Conservation (phyloP, 768 basidiomycete species). For the Agrocybe praecox region DNA sequence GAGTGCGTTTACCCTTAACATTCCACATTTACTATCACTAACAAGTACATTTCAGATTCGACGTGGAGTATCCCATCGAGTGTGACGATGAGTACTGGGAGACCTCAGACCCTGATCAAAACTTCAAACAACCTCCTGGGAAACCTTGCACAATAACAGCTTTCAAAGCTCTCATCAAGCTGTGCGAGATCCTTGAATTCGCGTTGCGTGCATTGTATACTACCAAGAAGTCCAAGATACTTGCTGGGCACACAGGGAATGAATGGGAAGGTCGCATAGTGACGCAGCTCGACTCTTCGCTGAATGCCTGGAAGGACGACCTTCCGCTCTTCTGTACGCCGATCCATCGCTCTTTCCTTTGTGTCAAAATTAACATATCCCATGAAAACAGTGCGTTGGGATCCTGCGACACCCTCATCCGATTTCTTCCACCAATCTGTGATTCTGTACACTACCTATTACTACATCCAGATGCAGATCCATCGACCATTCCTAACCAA, state of each 20-base stretch:
- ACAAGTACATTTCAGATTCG: slow-evolving; percentile 50
- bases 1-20: slow-evolving; percentile 47
- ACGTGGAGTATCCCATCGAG: slow-evolving; percentile 65
- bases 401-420: slow-evolving; percentile 44
- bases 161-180: slow-evolving; percentile 57
- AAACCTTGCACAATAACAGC: slow-evolving; percentile 59
- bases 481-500: slow-evolving; percentile 79
- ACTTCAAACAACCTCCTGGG: slow-evolving; percentile 70
- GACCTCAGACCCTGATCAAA: slow-evolving; percentile 51
- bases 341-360: not conserved
- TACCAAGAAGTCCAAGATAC: slow-evolving; percentile 72
- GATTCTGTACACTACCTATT: slow-evolving; percentile 46
- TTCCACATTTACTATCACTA: not conserved
- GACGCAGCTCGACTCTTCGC: slow-evolving; percentile 67
- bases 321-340: slow-evolving; percentile 60
- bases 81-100: slow-evolving; percentile 82
- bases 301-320: slow-evolving; percentile 72
- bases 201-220: slow-evolving; percentile 79
- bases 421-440: slow-evolving; percentile 65
- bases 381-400: slow-evolving; percentile 46
- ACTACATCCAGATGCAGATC: slow-evolving; percentile 70
- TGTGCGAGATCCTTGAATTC: slow-evolving; percentile 67
- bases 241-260: slow-evolving; percentile 60
- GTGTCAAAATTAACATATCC: not conserved
- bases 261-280: slow-evolving; percentile 73